These are phyloP conservation scores for Porogramme epimiltina DNA, from an alignment of 1,284 basidiomycete species.

Conservation along the genomic window DNA sequence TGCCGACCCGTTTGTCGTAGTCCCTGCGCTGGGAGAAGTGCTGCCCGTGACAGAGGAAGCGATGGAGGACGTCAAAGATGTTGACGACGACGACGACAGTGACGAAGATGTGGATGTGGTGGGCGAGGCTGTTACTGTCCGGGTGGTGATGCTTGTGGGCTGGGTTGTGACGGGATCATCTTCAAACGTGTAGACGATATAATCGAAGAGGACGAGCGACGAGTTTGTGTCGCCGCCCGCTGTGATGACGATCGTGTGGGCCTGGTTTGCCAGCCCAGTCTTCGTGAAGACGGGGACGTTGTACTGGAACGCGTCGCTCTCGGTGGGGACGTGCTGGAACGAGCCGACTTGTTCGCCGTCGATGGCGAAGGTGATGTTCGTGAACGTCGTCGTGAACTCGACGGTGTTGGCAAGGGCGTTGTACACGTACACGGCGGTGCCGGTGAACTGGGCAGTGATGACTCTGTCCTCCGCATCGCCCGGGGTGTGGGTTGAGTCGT, in stretches of 20 bases:
- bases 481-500: conserved; percentile 9
- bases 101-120: background rate
- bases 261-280: conserved; percentile 14
- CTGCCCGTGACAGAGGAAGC: background rate
- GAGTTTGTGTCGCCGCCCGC: background rate
- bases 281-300: conserved; percentile 35
- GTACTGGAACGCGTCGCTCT: conserved; percentile 29
- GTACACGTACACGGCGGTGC: conserved; percentile 9
- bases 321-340: conserved; percentile 27
- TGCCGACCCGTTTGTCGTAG: background rate
- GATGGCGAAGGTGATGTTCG: conserved; percentile 39
- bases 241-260: conserved; percentile 22
- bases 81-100: background rate
- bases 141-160: background rate
- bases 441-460: conserved; percentile 5
- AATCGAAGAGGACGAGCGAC: conserved; percentile 27
- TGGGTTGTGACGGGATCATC: background rate
- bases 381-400: conserved; percentile 22
- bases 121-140: background rate
- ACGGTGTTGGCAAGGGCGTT: conserved; percentile 15
- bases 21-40: background rate
- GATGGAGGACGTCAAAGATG: background rate
- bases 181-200: conserved; percentile 25
- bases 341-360: conserved; percentile 32
- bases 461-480: background rate